Conservation (phyloP, 1,284 basidiomycete genomes). For the Neolentinus lepideus region DNA sequence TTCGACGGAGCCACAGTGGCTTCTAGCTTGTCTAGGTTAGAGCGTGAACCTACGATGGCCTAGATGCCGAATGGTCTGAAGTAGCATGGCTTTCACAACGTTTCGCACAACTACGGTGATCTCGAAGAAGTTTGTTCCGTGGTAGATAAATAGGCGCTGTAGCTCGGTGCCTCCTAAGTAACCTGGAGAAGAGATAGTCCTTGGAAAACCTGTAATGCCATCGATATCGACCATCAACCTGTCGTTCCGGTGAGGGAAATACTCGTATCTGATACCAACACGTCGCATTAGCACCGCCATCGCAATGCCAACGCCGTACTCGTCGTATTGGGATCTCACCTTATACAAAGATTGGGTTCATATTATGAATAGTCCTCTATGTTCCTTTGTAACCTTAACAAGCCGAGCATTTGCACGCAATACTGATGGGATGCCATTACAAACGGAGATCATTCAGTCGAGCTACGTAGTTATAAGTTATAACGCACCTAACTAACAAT, state of each 20-base stretch:
- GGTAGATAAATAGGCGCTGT: slow-evolving; percentile 33
- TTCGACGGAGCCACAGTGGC: slow-evolving; percentile 34
- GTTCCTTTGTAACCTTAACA: no score
- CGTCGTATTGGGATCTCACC: no score
- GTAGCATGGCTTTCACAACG: slow-evolving; percentile 26
- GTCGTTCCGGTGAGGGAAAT: slow-evolving; percentile 19
- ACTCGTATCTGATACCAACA: slow-evolving; percentile 6
- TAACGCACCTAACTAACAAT: no score
- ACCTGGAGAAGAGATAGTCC: slow-evolving; percentile 21
- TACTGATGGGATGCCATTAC: no score
- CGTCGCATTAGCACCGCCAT: no score
- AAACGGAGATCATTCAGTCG: no score
- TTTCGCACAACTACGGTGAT: slow-evolving; percentile 37
- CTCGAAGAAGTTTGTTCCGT: slow-evolving; percentile 27
- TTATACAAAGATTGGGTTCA: no score
- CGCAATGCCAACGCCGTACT: no score
- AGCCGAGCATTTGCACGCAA: no score
- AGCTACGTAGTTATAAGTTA: no score
- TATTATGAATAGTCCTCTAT: no score
- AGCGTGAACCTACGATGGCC: slow-evolving; percentile 25
- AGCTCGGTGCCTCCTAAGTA: slow-evolving; percentile 51
- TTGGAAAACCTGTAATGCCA: no score
- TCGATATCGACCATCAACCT: slow-evolving; percentile 9
- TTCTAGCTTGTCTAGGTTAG: slow-evolving; percentile 23
- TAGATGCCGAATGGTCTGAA: slow-evolving; percentile 24